Conservation (phyloP, 2,329 filamentous ascomycete species). For the Fusarium temperatum region DNA sequence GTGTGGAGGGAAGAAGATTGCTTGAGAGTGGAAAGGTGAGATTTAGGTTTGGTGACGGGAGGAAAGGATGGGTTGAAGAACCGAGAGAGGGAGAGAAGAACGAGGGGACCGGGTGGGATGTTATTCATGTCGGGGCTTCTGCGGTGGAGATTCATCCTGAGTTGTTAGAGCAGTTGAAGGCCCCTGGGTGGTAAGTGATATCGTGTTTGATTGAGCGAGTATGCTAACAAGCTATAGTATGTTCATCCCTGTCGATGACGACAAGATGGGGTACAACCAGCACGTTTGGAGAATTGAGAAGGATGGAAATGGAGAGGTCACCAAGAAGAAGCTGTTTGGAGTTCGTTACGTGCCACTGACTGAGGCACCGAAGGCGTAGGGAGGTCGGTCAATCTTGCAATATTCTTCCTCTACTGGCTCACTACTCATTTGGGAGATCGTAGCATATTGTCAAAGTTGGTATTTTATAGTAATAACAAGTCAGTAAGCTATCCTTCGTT, state of each 20-base stretch:
- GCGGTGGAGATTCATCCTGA: slow-evolving; percentile 76
- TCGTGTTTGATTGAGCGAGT: too few species aligned
- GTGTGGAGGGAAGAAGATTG: slow-evolving; percentile 64
- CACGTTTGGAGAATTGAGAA: slow-evolving; percentile 81
- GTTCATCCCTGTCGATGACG: slow-evolving; percentile 79
- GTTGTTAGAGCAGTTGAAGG: slow-evolving; percentile 79
- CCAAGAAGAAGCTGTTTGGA: slow-evolving; percentile 70
- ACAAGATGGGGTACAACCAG: slow-evolving; percentile 59
- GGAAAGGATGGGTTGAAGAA: slow-evolving; percentile 67
- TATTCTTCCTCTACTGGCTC: not conserved
- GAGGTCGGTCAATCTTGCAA: not conserved
- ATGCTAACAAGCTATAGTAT: slow-evolving; percentile 56
- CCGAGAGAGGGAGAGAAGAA: slow-evolving; percentile 56
- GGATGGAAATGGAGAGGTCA: slow-evolving; percentile 69
- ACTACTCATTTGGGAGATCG: not conserved
- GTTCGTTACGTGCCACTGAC: slow-evolving; percentile 83
- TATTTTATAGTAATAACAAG: not conserved
- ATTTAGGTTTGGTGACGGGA: slow-evolving; percentile 80
- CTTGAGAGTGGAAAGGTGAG: slow-evolving; percentile 71
- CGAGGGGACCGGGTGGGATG: slow-evolving; percentile 76
- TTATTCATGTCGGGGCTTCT: slow-evolving; percentile 93
- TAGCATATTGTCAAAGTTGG: not conserved
- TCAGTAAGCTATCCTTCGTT: not conserved
- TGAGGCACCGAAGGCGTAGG: slow-evolving; percentile 63
- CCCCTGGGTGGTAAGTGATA: slow-evolving; percentile 70